Evolutionary conservation across 768 basidiomycete species (phyloP).

Genomic region (Auricularia heimuer): DNA sequence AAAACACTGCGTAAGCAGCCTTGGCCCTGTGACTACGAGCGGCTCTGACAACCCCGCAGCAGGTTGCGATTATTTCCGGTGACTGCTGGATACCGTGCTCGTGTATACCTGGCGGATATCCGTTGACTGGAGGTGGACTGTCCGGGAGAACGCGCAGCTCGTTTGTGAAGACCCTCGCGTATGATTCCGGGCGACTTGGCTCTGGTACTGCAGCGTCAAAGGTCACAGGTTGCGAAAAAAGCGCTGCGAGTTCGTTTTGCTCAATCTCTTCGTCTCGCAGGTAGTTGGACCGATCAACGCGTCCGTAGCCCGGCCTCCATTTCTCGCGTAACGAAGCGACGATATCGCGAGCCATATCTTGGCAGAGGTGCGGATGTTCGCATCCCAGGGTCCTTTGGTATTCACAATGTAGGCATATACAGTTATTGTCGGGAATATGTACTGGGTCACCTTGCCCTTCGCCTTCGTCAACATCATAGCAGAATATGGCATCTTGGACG

Average conservation of each 20-base stretch:
- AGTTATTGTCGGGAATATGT: not conserved
- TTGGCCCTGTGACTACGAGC: not conserved
- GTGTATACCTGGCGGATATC: not conserved
- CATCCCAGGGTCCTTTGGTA: not conserved
- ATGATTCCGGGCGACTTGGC: not conserved
- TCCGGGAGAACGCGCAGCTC: not conserved
- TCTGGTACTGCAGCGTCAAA: not conserved
- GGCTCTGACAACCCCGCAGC: not conserved
- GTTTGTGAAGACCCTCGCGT: not conserved
- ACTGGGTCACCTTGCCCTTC: not conserved
- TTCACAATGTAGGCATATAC: not conserved
- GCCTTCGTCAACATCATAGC: not conserved
- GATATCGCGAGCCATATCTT: not conserved
- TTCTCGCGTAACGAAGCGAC: not conserved
- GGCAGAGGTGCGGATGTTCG: not conserved
- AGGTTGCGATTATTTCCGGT: not conserved
- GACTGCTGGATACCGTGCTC: not conserved
- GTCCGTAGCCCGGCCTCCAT: not conserved
- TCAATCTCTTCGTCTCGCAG: not conserved
- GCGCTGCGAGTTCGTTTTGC: not conserved
- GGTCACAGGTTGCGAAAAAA: not conserved
- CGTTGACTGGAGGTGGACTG: not conserved
- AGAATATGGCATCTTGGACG: not conserved
- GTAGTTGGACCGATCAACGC: not conserved
- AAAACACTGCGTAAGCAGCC: not conserved